Base-by-base conservation (phyloP, 2,329 filamentous ascomycete species). In the Paecilomyces dactylethromorphus region DNA sequence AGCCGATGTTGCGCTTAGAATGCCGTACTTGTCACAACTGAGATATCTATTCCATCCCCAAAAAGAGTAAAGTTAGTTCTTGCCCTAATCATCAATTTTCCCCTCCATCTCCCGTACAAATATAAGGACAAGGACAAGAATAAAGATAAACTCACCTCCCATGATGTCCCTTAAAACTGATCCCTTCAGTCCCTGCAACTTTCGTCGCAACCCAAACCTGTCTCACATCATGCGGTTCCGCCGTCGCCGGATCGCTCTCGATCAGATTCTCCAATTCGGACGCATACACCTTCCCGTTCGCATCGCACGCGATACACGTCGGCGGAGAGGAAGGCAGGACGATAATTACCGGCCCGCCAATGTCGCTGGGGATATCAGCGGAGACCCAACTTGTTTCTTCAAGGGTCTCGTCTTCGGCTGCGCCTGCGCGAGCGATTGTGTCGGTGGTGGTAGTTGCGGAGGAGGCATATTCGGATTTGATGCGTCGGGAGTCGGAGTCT, bases 191-290 rank as follows among this genome's bases (percentile, higher is more conserved):
- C 3, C 93, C 93, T 0, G 88, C 84, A 12, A 97, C 87, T 64
- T 84, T 84, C 66, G 89, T 96, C 60, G 90, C 91, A 64, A 97
- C 85, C 90, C 93, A 99, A 15, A 99, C 94, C 78, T 97, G 92
- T 61, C 93, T 82, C 60, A 97, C 92, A 73, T 97, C 92, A 74
- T 97, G 92, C 55, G 94, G 94, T 76, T 99, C 94, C 8, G 93
- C 91, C 4, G 87, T 96, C n/a, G 82, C 74, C 2, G 90, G 84
- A 70, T 96, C 89, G 26, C 81, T 86, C 59, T 97, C 92, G 60
- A 96, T 84, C 35, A 96, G 87, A 71, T 97, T 97, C 79, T 96
- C 91, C 55, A 99, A 79, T 13, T 82, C 78, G 65, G 89, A 86
- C 4, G 90, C 82, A 74, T 96, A 99, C 15, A 97, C 88, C 69